phyloP scores from a whole-genome alignment of 768 basidiomycete species.

The Macrocybe gigantea region DNA sequence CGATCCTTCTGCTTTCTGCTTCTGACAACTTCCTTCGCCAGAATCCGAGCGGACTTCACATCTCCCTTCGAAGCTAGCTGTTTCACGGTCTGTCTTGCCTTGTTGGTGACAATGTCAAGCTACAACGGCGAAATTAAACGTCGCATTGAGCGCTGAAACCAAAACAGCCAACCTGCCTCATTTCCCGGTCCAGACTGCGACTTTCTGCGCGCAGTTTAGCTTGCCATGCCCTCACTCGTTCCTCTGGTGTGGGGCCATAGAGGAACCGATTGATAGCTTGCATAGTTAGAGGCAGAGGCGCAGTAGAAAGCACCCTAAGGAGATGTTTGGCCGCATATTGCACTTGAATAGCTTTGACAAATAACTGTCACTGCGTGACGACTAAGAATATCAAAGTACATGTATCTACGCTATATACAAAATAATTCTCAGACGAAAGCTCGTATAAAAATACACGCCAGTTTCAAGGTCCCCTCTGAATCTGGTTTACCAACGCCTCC shows the following conservation, averaged over 20 bases:
- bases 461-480: constrained; percentile 34
- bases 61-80: constrained; percentile 89
- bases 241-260: constrained; percentile 95
- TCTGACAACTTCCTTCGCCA: constrained; percentile 92
- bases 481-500: constrained; percentile 71
- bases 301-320: not conserved
- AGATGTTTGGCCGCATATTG: not conserved
- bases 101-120: constrained; percentile 79
- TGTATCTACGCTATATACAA: constrained; percentile 1
- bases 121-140: constrained; percentile 24
- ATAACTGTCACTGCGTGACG: not conserved
- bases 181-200: constrained; percentile 86
- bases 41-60: constrained; percentile 84
- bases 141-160: too few species aligned
- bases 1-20: constrained; percentile 93
- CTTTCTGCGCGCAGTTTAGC: constrained; percentile 75
- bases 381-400: not conserved
- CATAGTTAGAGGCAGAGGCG: constrained; percentile 33
- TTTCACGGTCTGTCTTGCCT: constrained; percentile 78
- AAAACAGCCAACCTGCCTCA: constrained; percentile 73
- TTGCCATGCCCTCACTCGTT: constrained; percentile 91
- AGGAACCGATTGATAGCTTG: constrained; percentile 88
- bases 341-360: not conserved
- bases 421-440: not conserved
- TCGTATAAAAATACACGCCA: not conserved